Conservation (phyloP, 176 grass and related monocot species). For the Urochloa ruziziensis region DNA sequence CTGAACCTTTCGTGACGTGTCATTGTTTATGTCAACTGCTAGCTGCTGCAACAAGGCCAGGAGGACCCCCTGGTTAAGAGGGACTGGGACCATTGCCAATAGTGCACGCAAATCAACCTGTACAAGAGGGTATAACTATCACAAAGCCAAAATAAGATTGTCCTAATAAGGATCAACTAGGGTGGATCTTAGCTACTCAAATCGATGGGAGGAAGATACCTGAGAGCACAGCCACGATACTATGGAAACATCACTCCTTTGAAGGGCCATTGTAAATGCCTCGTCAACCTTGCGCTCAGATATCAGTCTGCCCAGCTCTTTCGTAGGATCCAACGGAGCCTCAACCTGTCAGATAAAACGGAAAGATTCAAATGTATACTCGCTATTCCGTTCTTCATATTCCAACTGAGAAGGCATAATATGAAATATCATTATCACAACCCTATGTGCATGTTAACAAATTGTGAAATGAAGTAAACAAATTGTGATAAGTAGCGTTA, state of each 20-base stretch:
- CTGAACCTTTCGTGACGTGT: conserved; percentile 61
- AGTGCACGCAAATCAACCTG: conserved; percentile 93
- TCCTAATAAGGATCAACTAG: conserved; percentile 12
- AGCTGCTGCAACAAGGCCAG: conserved; percentile 96
- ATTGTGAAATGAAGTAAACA: background rate
- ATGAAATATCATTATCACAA: background rate
- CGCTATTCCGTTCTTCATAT: background rate
- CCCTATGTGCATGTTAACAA: background rate
- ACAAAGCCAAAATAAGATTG: background rate
- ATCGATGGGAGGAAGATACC: conserved; percentile 43
- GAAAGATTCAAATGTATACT: background rate
- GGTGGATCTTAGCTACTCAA: conserved; percentile 6
- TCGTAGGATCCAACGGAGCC: conserved; percentile 78
- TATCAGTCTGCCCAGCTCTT: conserved; percentile 78
- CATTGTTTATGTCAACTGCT: conserved; percentile 79
- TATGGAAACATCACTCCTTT: conserved; percentile 88
- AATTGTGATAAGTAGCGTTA: background rate
- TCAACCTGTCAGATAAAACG: conserved; percentile 50
- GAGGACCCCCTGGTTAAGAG: conserved; percentile 89
- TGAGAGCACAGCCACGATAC: conserved; percentile 97
- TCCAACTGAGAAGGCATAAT: background rate
- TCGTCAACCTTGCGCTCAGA: conserved; percentile 85
- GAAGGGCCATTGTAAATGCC: conserved; percentile 94
- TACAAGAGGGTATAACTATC: conserved; percentile 28
- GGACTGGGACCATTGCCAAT: conserved; percentile 50